A percentile compares a stretch with the other conserved stretches of the same genome.
Conservation (phyloP, 169 alveolate genomes). For the Theileria annulata region DNA sequence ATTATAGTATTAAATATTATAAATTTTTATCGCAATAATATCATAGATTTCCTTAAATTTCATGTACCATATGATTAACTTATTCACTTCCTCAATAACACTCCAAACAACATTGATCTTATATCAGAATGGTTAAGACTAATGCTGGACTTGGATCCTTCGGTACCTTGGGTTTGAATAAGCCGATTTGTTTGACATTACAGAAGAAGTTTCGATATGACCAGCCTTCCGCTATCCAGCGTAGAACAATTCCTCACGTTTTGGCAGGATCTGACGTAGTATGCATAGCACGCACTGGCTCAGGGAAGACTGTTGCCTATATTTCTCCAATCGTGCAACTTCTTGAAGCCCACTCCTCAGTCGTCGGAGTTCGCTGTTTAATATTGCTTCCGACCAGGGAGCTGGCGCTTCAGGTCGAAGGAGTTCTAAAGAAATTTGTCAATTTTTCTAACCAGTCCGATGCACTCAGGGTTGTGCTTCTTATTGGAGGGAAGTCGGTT, state of each 20-base stretch:
- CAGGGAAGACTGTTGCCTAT: slow-evolving; percentile 95
- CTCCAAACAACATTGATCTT: neutral
- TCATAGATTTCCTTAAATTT: neutral
- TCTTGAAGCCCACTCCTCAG: slow-evolving; percentile 86
- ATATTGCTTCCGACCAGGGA: slow-evolving; percentile 92
- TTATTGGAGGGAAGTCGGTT: slow-evolving; percentile 93
- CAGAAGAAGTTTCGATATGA: slow-evolving; percentile 67
- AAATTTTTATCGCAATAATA: neutral
- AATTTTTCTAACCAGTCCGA: slow-evolving; percentile 70
- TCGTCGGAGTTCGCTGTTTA: slow-evolving; percentile 92
- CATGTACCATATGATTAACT: neutral
- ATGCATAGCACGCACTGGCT: slow-evolving; percentile 95
- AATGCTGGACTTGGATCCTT: slow-evolving; percentile 69
- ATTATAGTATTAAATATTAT: too few relatives aligned
- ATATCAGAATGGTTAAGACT: slow-evolving; percentile 19
- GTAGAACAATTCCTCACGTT: slow-evolving; percentile 90
- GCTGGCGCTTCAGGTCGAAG: slow-evolving; percentile 86
- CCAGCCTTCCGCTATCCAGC: slow-evolving; percentile 93
- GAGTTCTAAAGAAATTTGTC: slow-evolving; percentile 78
- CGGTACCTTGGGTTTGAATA: slow-evolving; percentile 73
- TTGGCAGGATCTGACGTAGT: slow-evolving; percentile 89
- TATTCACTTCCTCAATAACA: neutral
- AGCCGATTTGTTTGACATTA: slow-evolving; percentile 69
- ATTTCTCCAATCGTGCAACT: slow-evolving; percentile 89
- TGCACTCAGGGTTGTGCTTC: slow-evolving; percentile 80